These are phyloP conservation scores for Rhizophlyctis rosea DNA, from an alignment of 192 early-diverging fungal genomes.

Conservation along the genomic window DNA sequence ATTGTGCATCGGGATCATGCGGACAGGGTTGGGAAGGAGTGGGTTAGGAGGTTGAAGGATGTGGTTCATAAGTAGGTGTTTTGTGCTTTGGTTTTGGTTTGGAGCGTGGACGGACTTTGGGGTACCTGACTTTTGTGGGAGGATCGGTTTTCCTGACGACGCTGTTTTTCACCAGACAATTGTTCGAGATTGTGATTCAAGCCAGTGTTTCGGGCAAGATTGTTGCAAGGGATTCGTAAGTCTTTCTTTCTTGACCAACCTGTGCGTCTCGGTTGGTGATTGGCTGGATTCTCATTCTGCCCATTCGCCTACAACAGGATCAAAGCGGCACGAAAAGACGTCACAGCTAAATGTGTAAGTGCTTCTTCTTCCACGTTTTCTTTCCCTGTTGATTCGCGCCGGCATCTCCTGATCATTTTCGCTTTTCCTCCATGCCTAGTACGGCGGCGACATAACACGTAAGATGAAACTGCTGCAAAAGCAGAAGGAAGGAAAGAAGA, in stretches of 20 bases:
- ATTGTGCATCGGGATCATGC: conserved; percentile 77
- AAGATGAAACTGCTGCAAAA: conserved; percentile 97
- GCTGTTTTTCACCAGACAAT: conserved; percentile 54
- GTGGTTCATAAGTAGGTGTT: conserved; percentile 62
- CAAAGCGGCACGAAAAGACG: conserved; percentile 86
- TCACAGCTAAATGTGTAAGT: conserved; percentile 88
- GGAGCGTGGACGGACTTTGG: no score
- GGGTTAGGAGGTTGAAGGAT: conserved; percentile 76
- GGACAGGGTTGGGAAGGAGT: conserved; percentile 71
- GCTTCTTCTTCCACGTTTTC: conserved; percentile 2
- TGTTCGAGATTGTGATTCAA: conserved; percentile 95
- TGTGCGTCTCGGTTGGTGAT: no score
- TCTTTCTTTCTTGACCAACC: conserved; percentile 6
- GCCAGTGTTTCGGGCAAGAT: conserved; percentile 79
- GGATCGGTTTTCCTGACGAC: no score
- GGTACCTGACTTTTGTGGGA: no score
- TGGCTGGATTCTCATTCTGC: no score
- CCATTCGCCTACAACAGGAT: no score
- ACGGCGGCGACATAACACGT: conserved; percentile 93
- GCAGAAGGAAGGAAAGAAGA: conserved; percentile 96
- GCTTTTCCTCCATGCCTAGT: conserved; percentile 44
- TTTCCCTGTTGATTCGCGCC: background rate
- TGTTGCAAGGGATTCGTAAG: conserved; percentile 78
- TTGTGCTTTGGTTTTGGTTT: no score
- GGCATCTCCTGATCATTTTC: background rate